Evolutionary conservation across 1,284 basidiomycete genomes (phyloP).

Genomic region (Apiotrichum veenhuisii): DNA sequence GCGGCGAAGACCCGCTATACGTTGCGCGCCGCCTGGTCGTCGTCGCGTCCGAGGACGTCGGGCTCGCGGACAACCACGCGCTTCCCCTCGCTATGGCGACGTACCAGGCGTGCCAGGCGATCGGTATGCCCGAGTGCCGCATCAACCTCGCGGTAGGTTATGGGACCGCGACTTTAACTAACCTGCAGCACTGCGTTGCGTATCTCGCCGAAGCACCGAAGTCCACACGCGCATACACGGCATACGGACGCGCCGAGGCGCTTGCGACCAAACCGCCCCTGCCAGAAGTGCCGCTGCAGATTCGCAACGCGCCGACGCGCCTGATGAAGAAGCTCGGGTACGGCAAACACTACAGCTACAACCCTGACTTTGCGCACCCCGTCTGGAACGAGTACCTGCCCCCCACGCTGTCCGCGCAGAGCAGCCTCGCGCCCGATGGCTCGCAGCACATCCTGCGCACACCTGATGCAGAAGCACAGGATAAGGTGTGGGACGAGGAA

Average conservation of each 20-base stretch:
- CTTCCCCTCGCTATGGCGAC: slow-evolving; percentile 72
- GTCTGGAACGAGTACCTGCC: slow-evolving; percentile 62
- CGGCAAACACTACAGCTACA: slow-evolving; percentile 68
- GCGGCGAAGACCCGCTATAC: slow-evolving; percentile 85
- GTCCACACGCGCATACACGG: slow-evolving; percentile 72
- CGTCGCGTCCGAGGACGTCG: slow-evolving; percentile 80
- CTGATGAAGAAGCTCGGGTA: slow-evolving; percentile 80
- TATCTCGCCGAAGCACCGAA: slow-evolving; percentile 81
- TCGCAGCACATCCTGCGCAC: slow-evolving; percentile 55
- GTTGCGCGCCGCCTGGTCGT: slow-evolving; percentile 76
- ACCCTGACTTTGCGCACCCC: slow-evolving; percentile 72
- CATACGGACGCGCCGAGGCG: slow-evolving; percentile 66
- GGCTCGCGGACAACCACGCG: slow-evolving; percentile 69
- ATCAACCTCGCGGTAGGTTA: slow-evolving; percentile 45
- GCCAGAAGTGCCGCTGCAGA: slow-evolving; percentile 60
- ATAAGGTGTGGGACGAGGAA: slow-evolving; percentile 72
- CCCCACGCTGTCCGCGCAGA: slow-evolving; percentile 42
- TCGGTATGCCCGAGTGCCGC: slow-evolving; percentile 72
- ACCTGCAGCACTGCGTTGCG: slow-evolving; percentile 62
- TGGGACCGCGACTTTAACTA: neutral
- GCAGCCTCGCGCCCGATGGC: slow-evolving; percentile 26
- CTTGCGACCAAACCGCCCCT: slow-evolving; percentile 55
- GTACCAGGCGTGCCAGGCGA: slow-evolving; percentile 67
- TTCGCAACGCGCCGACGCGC: slow-evolving; percentile 82
- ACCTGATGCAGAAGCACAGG: slow-evolving; percentile 55